Percentiles rank a stretch among this genome's conserved stretches.
These are phyloP conservation scores for Canavalia ensiformis DNA, from an alignment of 306 rosid species.

Conservation along the genomic window DNA sequence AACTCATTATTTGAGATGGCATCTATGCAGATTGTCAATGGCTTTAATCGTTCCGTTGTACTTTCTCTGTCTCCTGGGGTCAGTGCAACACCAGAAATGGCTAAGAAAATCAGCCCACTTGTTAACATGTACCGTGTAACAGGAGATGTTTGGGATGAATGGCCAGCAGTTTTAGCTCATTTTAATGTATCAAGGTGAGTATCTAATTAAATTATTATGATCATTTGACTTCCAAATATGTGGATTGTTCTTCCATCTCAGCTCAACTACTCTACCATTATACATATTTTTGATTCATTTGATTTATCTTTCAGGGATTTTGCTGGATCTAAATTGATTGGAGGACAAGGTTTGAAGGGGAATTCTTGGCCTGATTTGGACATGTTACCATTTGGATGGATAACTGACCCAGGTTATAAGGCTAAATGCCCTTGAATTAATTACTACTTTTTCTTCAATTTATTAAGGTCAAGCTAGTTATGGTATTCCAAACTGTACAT, in stretches of 20 bases:
- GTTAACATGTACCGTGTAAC: conserved; percentile 78
- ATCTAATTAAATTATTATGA: background rate
- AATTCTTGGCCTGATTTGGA: conserved; percentile 87
- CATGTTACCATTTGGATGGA: conserved; percentile 85
- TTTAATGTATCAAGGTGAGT: conserved; percentile 70
- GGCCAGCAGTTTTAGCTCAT: conserved; percentile 67
- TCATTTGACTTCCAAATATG: background rate
- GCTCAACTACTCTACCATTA: background rate
- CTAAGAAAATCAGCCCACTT: conserved; percentile 53
- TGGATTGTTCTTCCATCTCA: background rate
- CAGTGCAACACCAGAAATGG: conserved; percentile 69
- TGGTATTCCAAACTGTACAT: background rate
- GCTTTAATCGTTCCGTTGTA: conserved; percentile 53
- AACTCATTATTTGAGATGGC: background rate
- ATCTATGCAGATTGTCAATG: conserved; percentile 65
- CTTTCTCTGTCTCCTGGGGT: conserved; percentile 84
- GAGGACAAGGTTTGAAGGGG: conserved; percentile 67
- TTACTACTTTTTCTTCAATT: background rate
- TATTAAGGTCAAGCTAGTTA: background rate
- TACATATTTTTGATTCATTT: background rate
- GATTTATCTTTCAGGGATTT: conserved; percentile 62
- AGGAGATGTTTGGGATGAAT: conserved; percentile 84
- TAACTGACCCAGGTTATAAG: conserved; percentile 72
- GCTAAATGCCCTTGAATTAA: background rate
- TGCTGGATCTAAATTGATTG: conserved; percentile 64